phyloP scores from a whole-genome alignment of 345 rosid species.

The Barbarea vulgaris region DNA sequence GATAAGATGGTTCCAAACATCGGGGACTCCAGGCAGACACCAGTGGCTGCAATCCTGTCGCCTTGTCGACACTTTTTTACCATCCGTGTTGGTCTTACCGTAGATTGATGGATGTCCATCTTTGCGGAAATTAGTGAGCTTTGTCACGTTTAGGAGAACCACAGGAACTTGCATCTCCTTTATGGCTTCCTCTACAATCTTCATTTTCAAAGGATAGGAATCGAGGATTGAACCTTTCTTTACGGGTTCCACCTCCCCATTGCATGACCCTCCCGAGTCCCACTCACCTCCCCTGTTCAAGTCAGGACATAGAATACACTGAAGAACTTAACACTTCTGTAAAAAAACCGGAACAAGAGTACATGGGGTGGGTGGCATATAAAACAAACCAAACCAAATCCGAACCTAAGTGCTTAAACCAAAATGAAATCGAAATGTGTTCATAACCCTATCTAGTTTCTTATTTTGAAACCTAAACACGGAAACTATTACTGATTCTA shows the following conservation, averaged over 20 bases:
- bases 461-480: background rate
- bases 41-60: slow-evolving; percentile 97
- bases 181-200: slow-evolving; percentile 80
- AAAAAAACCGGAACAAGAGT: background rate
- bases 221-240: slow-evolving; percentile 60
- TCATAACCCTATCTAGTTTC: background rate
- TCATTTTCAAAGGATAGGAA: slow-evolving; percentile 82
- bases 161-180: slow-evolving; percentile 59
- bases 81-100: slow-evolving; percentile 54
- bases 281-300: slow-evolving; percentile 88
- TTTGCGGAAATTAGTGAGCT: slow-evolving; percentile 85
- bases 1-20: slow-evolving; percentile 92
- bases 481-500: background rate
- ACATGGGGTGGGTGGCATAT: background rate
- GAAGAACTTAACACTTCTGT: background rate
- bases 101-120: slow-evolving; percentile 90
- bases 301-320: background rate
- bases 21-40: slow-evolving; percentile 97
- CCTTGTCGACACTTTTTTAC: slow-evolving; percentile 47
- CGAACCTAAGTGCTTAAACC: background rate
- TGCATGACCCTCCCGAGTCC: slow-evolving; percentile 95
- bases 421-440: background rate
- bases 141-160: slow-evolving; percentile 72
- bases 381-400: background rate
- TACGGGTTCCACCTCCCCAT: slow-evolving; percentile 74